Percentiles rank a stretch among this genome's conserved stretches.
Conservation (phyloP, 371 early-diverging fungal genomes). For the Mortierella sp. region DNA sequence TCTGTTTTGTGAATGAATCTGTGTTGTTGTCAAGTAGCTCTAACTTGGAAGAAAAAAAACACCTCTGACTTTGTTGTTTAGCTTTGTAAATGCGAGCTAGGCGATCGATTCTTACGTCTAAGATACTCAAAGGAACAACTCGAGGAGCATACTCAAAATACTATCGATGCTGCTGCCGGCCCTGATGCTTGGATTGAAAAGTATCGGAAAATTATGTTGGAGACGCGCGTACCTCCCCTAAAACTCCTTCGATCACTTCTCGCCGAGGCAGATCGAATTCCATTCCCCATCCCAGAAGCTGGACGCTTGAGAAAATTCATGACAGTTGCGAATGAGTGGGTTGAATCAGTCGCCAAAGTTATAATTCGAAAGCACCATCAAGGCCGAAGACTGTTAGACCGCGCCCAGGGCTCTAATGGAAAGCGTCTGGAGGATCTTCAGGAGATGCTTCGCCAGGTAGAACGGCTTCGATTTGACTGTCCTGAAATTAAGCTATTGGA, state of each 20-base stretch:
- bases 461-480: conserved; percentile 62
- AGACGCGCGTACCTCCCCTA: conserved; percentile 64
- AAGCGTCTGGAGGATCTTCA: conserved; percentile 60
- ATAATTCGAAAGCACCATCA: conserved; percentile 59
- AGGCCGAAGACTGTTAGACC: conserved; percentile 49
- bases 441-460: conserved; percentile 54
- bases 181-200: conserved; percentile 63
- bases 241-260: conserved; percentile 64
- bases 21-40: too few relatives aligned
- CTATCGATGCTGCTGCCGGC: conserved; percentile 37
- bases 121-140: conserved; percentile 71
- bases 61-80: background rate
- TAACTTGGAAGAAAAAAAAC: background rate
- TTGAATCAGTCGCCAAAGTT: conserved; percentile 58
- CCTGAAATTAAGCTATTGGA: conserved; percentile 63
- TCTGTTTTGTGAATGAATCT: too few relatives aligned
- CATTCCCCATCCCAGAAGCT: conserved; percentile 61
- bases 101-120: conserved; percentile 60
- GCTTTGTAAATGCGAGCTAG: conserved; percentile 68
- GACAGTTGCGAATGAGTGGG: conserved; percentile 63
- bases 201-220: conserved; percentile 54
- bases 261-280: conserved; percentile 65
- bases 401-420: conserved; percentile 29
- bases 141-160: conserved; percentile 54
- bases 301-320: conserved; percentile 63